phyloP scores from a whole-genome alignment of 306 rosid genomes.

The Cucurbita pepo region DNA sequence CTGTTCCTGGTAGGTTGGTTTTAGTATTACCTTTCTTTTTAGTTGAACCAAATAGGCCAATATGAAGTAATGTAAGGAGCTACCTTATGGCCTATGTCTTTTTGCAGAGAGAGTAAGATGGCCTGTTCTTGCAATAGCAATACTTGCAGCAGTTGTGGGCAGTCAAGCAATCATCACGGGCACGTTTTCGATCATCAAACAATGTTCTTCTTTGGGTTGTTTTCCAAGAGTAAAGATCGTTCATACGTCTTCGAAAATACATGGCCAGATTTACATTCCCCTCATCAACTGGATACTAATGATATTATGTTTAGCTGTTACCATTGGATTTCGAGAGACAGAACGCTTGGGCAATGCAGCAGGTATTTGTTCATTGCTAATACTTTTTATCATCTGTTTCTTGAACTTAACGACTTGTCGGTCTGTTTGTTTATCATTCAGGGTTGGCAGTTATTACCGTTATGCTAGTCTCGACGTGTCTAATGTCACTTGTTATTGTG shows the following conservation, averaged over 20 bases:
- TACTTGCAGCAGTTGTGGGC: constrained; percentile 96
- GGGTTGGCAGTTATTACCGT: constrained; percentile 96
- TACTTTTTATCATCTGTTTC: background rate
- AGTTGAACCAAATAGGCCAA: background rate
- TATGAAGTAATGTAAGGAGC: background rate
- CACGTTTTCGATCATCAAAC: constrained; percentile 91
- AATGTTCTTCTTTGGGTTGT: constrained; percentile 78
- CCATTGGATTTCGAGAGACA: constrained; percentile 81
- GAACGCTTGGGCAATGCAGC: constrained; percentile 91
- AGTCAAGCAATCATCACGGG: constrained; percentile 96
- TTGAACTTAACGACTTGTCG: too few relatives aligned
- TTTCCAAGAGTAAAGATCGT: constrained; percentile 74
- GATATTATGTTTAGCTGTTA: constrained; percentile 78
- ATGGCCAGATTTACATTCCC: constrained; percentile 97
- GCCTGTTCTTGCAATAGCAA: constrained; percentile 93
- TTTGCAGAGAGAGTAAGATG: constrained; percentile 57
- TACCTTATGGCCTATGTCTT: constrained; percentile 2
- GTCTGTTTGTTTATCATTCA: constrained; percentile 10
- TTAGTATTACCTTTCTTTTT: background rate
- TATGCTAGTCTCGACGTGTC: constrained; percentile 83
- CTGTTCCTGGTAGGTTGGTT: constrained; percentile 80
- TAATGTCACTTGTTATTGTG: constrained; percentile 89
- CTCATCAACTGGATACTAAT: constrained; percentile 87
- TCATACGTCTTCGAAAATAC: constrained; percentile 77
- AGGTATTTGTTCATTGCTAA: constrained; percentile 32